phyloP scores from a whole-genome alignment of 148 eudicot species.

The Diospyros kaki region DNA sequence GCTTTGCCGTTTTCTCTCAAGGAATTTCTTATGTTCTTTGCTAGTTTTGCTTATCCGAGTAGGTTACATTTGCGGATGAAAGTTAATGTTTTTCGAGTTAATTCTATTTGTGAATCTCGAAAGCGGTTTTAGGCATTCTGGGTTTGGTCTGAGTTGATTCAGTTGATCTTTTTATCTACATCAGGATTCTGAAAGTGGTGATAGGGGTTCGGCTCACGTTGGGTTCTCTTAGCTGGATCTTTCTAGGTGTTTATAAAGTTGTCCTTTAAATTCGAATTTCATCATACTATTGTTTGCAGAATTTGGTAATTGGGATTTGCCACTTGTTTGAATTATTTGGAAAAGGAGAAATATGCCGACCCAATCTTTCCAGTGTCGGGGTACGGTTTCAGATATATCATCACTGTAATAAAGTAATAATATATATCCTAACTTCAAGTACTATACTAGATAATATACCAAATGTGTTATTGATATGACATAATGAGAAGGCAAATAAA shows the following conservation, averaged over 20 bases:
- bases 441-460: too few species aligned
- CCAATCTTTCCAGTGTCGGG: too few species aligned
- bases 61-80: background rate
- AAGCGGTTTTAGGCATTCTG: background rate
- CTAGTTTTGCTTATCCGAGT: slow-evolving; percentile 13
- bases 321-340: too few species aligned
- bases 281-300: background rate
- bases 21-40: background rate
- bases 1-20: slow-evolving; percentile 23
- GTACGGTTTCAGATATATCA: too few species aligned
- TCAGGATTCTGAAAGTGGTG: slow-evolving; percentile 20
- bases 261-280: slow-evolving; percentile 7
- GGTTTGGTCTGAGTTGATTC: slow-evolving; percentile 2
- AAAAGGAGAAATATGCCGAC: too few species aligned
- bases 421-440: too few species aligned
- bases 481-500: too few species aligned
- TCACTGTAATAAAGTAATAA: too few species aligned
- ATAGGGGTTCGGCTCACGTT: slow-evolving; percentile 41
- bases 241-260: slow-evolving; percentile 13
- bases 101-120: background rate
- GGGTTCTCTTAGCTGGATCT: slow-evolving; percentile 13
- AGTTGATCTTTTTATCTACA: slow-evolving; percentile 16
- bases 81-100: slow-evolving; percentile 7
- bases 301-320: too few species aligned
- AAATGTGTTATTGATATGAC: too few species aligned